Percentiles rank a stretch among this genome's conserved stretches.
These are phyloP conservation scores for Lepidium africanum DNA, from an alignment of 345 rosid species.

Conservation along the genomic window DNA sequence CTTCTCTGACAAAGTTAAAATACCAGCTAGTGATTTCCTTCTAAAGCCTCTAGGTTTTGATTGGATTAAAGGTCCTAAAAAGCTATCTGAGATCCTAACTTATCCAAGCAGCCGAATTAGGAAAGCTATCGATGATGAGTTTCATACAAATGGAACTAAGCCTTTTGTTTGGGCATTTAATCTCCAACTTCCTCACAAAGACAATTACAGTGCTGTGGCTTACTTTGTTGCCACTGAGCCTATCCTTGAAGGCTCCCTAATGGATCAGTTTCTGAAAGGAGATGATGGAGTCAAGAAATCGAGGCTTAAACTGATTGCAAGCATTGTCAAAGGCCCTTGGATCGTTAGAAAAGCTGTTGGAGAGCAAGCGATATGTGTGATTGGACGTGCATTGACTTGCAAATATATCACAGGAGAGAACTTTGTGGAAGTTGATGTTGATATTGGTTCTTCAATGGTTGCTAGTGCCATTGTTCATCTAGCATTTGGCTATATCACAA, in stretches of 20 bases:
- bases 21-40: slow-evolving; percentile 67
- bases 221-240: slow-evolving; percentile 63
- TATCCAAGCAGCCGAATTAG: slow-evolving; percentile 53
- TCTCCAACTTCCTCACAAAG: slow-evolving; percentile 87
- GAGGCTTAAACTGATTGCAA: slow-evolving; percentile 86
- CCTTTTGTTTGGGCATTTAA: slow-evolving; percentile 97
- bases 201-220: slow-evolving; percentile 80
- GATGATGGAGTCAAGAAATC: slow-evolving; percentile 70
- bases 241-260: slow-evolving; percentile 58
- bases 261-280: slow-evolving; percentile 66
- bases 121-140: slow-evolving; percentile 50
- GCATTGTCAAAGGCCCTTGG: slow-evolving; percentile 97
- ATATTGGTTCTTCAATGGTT: slow-evolving; percentile 93
- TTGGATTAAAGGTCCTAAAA: slow-evolving; percentile 69
- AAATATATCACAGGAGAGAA: slow-evolving; percentile 43
- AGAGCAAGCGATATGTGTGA: slow-evolving; percentile 90
- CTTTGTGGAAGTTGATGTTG: slow-evolving; percentile 78
- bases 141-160: slow-evolving; percentile 40
- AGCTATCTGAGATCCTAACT: slow-evolving; percentile 51
- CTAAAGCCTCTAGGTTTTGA: slow-evolving; percentile 83
- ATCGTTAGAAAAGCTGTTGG: slow-evolving; percentile 94
- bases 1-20: slow-evolving; percentile 57
- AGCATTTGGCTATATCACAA: slow-evolving; percentile 77
- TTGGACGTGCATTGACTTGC: slow-evolving; percentile 80
- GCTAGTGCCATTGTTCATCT: slow-evolving; percentile 93